Evolutionary conservation across 495 filamentous ascomycete species (phyloP).

Genomic region (Hypoxylon fuscum): DNA sequence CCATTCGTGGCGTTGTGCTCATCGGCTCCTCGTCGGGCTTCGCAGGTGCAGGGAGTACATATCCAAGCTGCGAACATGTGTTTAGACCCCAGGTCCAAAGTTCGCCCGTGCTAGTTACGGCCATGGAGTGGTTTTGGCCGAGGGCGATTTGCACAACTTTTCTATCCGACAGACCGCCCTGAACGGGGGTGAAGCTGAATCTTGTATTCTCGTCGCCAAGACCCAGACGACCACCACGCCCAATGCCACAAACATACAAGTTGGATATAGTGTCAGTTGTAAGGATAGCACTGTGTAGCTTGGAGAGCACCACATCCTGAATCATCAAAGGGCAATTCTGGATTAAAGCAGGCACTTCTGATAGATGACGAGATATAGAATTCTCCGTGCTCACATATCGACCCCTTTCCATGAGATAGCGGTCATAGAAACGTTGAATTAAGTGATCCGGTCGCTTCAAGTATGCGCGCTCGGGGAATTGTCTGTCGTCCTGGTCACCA

Average conservation of each 20-base stretch:
- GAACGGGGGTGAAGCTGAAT: conserved; percentile 83
- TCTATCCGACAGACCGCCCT: conserved; percentile 73
- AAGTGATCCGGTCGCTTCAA: conserved; percentile 85
- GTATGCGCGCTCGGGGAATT: conserved; percentile 84
- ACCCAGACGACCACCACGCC: conserved; percentile 87
- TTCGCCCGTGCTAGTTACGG: conserved; percentile 79
- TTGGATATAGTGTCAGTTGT: conserved; percentile 92
- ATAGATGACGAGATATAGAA: conserved; percentile 45
- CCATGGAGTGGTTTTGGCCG: conserved; percentile 91
- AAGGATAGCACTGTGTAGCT: conserved; percentile 88
- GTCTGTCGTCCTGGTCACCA: conserved; percentile 90
- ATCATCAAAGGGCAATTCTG: conserved; percentile 74
- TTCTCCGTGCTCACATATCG: conserved; percentile 33
- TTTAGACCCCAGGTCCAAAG: conserved; percentile 95
- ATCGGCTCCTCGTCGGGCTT: conserved; percentile 81
- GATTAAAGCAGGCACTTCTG: conserved; percentile 72
- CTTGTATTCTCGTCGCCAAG: conserved; percentile 89
- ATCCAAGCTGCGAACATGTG: conserved; percentile 85
- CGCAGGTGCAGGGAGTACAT: conserved; percentile 64
- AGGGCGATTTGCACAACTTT: conserved; percentile 77
- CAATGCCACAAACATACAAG: conserved; percentile 91
- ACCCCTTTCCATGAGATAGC: conserved; percentile 58
- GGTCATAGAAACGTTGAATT: conserved; percentile 71
- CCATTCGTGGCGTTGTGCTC: conserved; percentile 81
- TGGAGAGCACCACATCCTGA: conserved; percentile 83